Conservation (phyloP, 2,329 filamentous ascomycete genomes). For the Aspergillus ochraceoroseus region DNA sequence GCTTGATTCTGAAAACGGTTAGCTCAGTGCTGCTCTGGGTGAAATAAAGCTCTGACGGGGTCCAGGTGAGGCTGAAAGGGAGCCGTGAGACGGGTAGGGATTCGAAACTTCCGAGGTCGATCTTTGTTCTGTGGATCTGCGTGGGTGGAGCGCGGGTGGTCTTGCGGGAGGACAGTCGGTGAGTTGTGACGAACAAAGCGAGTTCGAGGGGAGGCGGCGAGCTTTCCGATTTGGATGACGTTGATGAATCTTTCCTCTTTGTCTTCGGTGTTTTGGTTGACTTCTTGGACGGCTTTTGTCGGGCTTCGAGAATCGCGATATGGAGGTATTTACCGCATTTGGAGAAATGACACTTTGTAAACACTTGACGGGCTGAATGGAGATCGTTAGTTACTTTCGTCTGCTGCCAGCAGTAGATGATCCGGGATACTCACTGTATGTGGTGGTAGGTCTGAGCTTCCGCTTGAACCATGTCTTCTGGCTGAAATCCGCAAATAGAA, state of each 20-base stretch:
- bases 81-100: conserved; percentile 1
- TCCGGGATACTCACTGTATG: not conserved
- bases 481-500: conserved; percentile 7
- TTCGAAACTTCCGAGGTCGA: conserved; percentile 1
- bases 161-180: conserved; percentile 7
- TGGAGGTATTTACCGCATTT: conserved; percentile 4
- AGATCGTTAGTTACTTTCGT: not conserved
- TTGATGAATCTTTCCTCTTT: not conserved
- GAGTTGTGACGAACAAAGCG: conserved; percentile 2
- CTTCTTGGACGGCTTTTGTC: not conserved
- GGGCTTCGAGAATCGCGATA: conserved; percentile 5
- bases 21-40: not conserved
- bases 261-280: not conserved
- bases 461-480: conserved; percentile 5
- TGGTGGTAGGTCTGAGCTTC: not conserved
- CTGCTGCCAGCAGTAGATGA: no score
- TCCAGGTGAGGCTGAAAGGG: conserved; percentile 8
- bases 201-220: not conserved
- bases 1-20: not conserved
- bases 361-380: conserved; percentile 5
- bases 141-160: conserved; percentile 3
- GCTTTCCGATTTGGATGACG: no score
- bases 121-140: conserved; percentile 1
- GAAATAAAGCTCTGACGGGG: conserved; percentile 5
- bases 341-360: conserved; percentile 4